These are phyloP conservation scores for Jaapia argillacea DNA, from an alignment of 768 basidiomycete genomes.

Conservation along the genomic window DNA sequence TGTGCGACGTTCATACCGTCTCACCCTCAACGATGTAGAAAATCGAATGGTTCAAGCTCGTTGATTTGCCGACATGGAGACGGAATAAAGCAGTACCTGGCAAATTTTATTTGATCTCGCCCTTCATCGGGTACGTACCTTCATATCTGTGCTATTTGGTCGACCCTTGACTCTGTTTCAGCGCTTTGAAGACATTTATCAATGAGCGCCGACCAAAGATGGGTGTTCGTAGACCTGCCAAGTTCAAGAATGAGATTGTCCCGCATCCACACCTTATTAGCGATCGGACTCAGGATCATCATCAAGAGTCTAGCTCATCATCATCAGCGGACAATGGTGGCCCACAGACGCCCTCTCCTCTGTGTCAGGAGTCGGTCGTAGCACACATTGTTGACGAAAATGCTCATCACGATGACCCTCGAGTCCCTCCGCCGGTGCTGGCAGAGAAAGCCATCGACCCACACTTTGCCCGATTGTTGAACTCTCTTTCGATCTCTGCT, in stretches of 20 bases:
- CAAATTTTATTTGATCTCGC: conserved; percentile 92
- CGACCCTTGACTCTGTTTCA: conserved; percentile 15
- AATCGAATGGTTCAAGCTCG: conserved; percentile 91
- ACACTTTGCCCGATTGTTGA: conserved; percentile 61
- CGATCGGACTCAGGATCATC: conserved; percentile 11
- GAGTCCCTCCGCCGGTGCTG: conserved; percentile 19
- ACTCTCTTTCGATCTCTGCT: conserved; percentile 51
- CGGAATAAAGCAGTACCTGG: conserved; percentile 56
- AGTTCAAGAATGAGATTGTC: background rate
- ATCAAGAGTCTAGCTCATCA: conserved; percentile 58
- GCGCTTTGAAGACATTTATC: conserved; percentile 59
- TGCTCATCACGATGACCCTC: conserved; percentile 21
- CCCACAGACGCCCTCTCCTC: conserved; percentile 56
- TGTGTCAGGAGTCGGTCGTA: conserved; percentile 27
- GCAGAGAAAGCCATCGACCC: conserved; percentile 40
- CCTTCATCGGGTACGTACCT: conserved; percentile 71
- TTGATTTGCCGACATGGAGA: conserved; percentile 91
- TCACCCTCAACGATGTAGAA: conserved; percentile 60
- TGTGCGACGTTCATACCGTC: too few species aligned
- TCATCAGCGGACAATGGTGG: conserved; percentile 52
- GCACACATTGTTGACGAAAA: conserved; percentile 16
- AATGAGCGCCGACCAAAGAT: conserved; percentile 48
- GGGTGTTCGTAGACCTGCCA: background rate
- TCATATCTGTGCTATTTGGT: conserved; percentile 1
- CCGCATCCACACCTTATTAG: conserved; percentile 18